phyloP scores from a whole-genome alignment of 768 basidiomycete genomes.

The Neoboletus magnificus region DNA sequence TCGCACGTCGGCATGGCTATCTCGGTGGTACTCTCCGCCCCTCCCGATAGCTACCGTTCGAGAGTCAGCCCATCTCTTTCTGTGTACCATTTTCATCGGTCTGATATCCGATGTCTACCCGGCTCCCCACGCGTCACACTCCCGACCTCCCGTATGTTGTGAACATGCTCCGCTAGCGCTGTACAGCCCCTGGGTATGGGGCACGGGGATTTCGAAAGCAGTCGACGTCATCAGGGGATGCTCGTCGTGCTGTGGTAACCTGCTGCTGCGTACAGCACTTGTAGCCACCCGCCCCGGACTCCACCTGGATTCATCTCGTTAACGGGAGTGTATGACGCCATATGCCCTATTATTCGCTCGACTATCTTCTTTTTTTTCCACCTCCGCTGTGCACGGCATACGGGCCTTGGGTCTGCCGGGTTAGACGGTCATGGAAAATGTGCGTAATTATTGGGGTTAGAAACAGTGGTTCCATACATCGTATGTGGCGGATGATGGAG shows the following conservation, averaged over 20 bases:
- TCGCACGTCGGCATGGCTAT: not conserved
- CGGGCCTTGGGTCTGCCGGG: slow-evolving; percentile 1
- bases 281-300: slow-evolving; percentile 5
- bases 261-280: not conserved
- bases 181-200: slow-evolving; percentile 7
- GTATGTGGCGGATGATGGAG: slow-evolving; percentile 12
- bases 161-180: not conserved
- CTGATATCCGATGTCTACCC: slow-evolving; percentile 12
- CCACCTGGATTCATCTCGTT: slow-evolving; percentile 11
- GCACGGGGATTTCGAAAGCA: not conserved
- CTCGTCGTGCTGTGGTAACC: not conserved
- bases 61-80: not conserved
- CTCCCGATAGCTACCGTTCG: slow-evolving; percentile 1
- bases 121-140: slow-evolving; percentile 3
- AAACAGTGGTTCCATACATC: not conserved
- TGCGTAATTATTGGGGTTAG: not conserved
- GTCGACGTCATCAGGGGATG: slow-evolving; percentile 19
- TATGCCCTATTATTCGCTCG: not conserved
- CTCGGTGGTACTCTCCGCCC: not conserved
- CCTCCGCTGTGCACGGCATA: slow-evolving; percentile 4
- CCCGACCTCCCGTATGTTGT: not conserved
- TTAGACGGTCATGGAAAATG: not conserved
- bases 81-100: slow-evolving; percentile 1
- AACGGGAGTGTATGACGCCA: slow-evolving; percentile 12
- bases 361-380: not conserved